Evolutionary conservation across 192 early-diverging fungal genomes (phyloP).

Genomic region (Diversispora epigaea): DNA sequence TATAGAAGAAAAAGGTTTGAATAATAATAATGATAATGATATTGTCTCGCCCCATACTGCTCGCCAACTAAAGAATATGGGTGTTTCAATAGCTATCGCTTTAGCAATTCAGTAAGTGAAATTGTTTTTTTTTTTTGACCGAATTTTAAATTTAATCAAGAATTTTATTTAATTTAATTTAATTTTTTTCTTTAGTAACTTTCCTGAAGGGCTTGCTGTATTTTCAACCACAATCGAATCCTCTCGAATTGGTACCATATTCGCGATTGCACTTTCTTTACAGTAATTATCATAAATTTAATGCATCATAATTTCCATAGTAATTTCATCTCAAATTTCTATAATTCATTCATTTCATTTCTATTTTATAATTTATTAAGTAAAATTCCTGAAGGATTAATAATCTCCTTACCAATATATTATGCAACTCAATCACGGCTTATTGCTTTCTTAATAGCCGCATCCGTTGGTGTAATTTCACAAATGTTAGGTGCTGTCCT

Average conservation of each 20-base stretch:
- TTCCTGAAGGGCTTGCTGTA: conserved; percentile 15
- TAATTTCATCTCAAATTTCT: not conserved
- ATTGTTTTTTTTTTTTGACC: not conserved
- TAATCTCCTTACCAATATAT: conserved; percentile 25
- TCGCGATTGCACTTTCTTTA: conserved; percentile 18
- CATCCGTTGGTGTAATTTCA: not conserved
- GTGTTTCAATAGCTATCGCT: conserved; percentile 16
- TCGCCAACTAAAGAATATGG: not conserved
- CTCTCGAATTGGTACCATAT: conserved; percentile 6
- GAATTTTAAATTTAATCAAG: not conserved
- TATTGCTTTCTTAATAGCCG: conserved; percentile 14
- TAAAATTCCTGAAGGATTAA: conserved; percentile 27
- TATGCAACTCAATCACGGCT: conserved; percentile 10
- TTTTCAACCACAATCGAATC: conserved; percentile 8
- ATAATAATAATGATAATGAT: not conserved
- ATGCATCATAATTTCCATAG: not conserved
- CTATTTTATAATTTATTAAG: not conserved
- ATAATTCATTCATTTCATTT: not conserved
- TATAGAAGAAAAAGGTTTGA: not conserved
- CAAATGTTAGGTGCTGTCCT: conserved; percentile 21
- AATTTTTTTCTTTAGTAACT: conserved; percentile 17
- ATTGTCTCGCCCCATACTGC: not conserved
- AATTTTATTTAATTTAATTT: not conserved
- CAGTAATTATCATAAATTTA: conserved; percentile 19
- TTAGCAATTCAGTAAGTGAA: conserved; percentile 27